phyloP scores from a whole-genome alignment of 129 eudicot genomes.

The Escallonia herrerae region DNA sequence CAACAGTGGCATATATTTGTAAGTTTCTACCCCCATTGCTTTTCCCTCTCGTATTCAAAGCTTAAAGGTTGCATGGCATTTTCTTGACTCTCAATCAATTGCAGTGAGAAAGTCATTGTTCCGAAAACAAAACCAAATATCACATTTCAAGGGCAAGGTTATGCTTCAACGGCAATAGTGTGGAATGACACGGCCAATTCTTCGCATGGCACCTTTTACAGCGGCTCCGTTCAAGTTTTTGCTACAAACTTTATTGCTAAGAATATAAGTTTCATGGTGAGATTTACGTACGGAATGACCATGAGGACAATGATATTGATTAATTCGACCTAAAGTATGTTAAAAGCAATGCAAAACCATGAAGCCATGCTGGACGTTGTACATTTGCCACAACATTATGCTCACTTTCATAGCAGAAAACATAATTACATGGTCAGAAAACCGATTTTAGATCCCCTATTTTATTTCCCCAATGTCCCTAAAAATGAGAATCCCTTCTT shows the following conservation, averaged over 20 bases:
- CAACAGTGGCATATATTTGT: conserved; percentile 73
- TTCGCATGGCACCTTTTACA: conserved; percentile 69
- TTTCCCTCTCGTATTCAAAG: neutral
- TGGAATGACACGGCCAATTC: conserved; percentile 96
- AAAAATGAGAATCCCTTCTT: no score
- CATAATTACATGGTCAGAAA: no score
- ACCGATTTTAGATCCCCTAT: no score
- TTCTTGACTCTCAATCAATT: neutral
- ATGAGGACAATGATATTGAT: no score
- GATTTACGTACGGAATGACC: neutral
- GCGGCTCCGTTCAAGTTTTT: conserved; percentile 89
- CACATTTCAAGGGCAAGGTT: conserved; percentile 98
- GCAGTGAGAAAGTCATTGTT: conserved; percentile 68
- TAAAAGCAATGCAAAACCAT: no score
- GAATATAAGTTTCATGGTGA: conserved; percentile 94
- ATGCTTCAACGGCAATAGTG: conserved; percentile 64
- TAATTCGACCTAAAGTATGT: no score
- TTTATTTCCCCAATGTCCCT: no score
- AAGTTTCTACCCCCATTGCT: conserved; percentile 17
- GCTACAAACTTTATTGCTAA: conserved; percentile 78
- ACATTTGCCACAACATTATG: no score
- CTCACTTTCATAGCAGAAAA: no score
- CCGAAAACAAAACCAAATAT: conserved; percentile 74
- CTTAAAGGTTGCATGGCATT: neutral
- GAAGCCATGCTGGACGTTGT: no score